Base-by-base conservation (phyloP, 2,329 filamentous ascomycete species). In the Lasiodiplodia hormozganensis region DNA sequence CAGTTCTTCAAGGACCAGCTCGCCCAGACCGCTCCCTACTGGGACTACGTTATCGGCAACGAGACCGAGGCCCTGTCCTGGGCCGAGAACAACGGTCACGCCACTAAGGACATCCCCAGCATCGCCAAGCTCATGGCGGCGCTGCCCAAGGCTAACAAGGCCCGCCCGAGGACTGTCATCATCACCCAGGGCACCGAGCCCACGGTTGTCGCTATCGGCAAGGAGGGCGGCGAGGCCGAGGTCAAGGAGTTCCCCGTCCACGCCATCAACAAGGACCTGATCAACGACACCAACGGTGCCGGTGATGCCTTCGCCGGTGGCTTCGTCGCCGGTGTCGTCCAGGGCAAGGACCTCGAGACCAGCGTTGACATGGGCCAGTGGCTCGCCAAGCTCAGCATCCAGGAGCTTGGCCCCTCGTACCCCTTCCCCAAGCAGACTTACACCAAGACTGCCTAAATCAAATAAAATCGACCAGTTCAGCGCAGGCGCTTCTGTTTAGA, bases 1-100 rank as follows among this genome's bases (percentile, higher is more conserved):
- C 92, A 97, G 79, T 97, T 97, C 88, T 99, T 98, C 91, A 97
- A 97, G 87, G 94, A 97, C 62, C 92, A 89, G 72, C 88, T 99
- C 58, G 93, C 97, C 82, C 90, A 89, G 75, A 91, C 92, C 67
- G 86, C 93, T 65, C 92, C 92, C 36, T 97, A 97, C 88, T 96
- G 94, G 86, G 94, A 98, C 84, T 96, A 95, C 83, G 86, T 98
- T 70, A 92, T 99, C 80, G 95, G 94, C 78, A 99, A 99, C 84
- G 96, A 99, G 89, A 92, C 92, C 73, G 96, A 99, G 85, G 95
- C 94, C 60, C 88, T 90, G 74, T 86, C 94, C 68, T 99, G 95
- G 83, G 92, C 94, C 72, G 90, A 94, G 80, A 90, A 90, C 69
- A 94, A 97, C 82, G 85, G 85, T 73, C 87, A 96, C 75, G 85